A percentile compares a stretch with the other conserved stretches of the same genome.
Conservation (phyloP, 2,329 filamentous ascomycete genomes). For the Colletotrichum cereale region DNA sequence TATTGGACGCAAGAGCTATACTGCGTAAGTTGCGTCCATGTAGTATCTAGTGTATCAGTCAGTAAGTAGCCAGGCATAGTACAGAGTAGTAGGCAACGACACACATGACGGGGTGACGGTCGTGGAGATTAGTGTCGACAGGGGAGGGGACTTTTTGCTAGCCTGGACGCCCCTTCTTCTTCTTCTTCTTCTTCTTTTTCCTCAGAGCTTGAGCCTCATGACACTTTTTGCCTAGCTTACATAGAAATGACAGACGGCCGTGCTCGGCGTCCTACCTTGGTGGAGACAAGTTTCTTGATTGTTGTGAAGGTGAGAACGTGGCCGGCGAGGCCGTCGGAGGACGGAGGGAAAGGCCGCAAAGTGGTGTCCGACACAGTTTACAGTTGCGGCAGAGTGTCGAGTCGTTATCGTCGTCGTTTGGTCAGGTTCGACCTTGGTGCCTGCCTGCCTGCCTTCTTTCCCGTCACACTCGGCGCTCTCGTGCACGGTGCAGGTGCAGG, state of each 20-base stretch:
- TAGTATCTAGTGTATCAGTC: background rate
- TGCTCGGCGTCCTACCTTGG: background rate
- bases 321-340: background rate
- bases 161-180: background rate
- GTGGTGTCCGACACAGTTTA: background rate
- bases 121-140: background rate
- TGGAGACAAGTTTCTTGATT: background rate
- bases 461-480: background rate
- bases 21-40: too few relatives aligned
- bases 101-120: too few relatives aligned
- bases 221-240: background rate
- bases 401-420: background rate
- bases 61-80: too few relatives aligned
- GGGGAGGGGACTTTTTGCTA: background rate
- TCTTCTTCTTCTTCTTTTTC: too few relatives aligned
- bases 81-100: too few relatives aligned
- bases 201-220: background rate
- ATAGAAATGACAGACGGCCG: background rate
- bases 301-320: background rate
- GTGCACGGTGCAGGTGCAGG: background rate
- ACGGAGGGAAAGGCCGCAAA: background rate
- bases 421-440: background rate
- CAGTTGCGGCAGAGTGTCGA: background rate
- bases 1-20: background rate
- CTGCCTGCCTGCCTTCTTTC: background rate